Conservation (phyloP, 192 early-diverging fungal genomes). For the Geranomyces michiganensis region DNA sequence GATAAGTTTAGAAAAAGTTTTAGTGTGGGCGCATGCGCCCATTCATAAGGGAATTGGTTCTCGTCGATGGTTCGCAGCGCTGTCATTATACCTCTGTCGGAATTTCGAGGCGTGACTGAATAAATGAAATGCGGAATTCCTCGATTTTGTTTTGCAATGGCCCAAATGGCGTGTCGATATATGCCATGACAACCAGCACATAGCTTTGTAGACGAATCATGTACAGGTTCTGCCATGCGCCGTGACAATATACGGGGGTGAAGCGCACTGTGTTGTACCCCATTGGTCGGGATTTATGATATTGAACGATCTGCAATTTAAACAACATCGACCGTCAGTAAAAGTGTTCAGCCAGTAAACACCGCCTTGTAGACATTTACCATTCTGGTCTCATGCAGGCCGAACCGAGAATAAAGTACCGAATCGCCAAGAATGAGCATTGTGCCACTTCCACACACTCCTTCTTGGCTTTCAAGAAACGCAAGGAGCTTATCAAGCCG, state of each 20-base stretch:
- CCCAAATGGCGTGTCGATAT: conserved; percentile 53
- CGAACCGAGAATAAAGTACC: conserved; percentile 54
- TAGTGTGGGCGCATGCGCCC: no score
- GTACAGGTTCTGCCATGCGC: conserved; percentile 60
- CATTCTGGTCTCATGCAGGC: conserved; percentile 60
- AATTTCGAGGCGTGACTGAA: conserved; percentile 61
- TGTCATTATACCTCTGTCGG: conserved; percentile 54
- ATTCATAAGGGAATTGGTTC: no score
- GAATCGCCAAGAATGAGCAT: conserved; percentile 63
- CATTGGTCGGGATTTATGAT: conserved; percentile 53
- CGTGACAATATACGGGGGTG: conserved; percentile 56
- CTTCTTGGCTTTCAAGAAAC: conserved; percentile 61
- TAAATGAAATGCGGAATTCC: conserved; percentile 55
- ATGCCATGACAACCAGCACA: conserved; percentile 51
- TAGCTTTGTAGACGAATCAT: conserved; percentile 54
- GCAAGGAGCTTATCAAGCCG: conserved; percentile 64
- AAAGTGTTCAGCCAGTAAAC: not conserved
- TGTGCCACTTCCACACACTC: conserved; percentile 64
- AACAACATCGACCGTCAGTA: not conserved
- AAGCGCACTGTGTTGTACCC: conserved; percentile 44
- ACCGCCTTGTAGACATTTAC: conserved; percentile 29
- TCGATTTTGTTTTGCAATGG: conserved; percentile 46
- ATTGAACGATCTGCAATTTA: conserved; percentile 53
- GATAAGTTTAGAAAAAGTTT: not conserved
- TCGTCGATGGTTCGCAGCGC: no score